Evolutionary conservation across 306 rosid species (phyloP).

Genomic region (Alnus glutinosa): DNA sequence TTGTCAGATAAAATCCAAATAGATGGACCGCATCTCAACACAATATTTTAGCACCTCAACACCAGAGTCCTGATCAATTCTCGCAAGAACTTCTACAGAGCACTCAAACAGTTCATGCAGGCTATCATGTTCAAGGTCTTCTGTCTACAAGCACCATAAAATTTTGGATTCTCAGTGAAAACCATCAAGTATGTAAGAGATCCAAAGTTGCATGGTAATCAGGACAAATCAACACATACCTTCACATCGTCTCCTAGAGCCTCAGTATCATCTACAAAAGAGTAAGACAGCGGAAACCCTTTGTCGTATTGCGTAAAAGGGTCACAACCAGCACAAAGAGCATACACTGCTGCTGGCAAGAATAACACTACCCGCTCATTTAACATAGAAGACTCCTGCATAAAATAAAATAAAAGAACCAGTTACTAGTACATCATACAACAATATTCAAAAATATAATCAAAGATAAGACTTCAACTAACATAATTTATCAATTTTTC

Average conservation of each 20-base stretch:
- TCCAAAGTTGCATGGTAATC: slow-evolving; percentile 14
- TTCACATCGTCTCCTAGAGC: slow-evolving; percentile 46
- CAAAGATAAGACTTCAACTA: background rate
- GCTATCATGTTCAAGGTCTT: slow-evolving; percentile 51
- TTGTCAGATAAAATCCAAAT: slow-evolving; percentile 15
- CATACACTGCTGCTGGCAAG: slow-evolving; percentile 74
- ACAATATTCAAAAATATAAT: background rate
- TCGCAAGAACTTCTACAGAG: slow-evolving; percentile 69
- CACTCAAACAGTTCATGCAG: slow-evolving; percentile 64
- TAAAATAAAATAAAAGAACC: slow-evolving; percentile 3
- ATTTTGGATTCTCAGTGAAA: slow-evolving; percentile 18
- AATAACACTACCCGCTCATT: slow-evolving; percentile 57
- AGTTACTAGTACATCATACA: slow-evolving; percentile 1
- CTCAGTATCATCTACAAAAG: slow-evolving; percentile 42
- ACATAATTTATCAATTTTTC: background rate
- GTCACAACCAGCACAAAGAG: slow-evolving; percentile 77
- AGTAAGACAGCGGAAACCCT: slow-evolving; percentile 36
- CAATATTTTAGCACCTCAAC: slow-evolving; percentile 56
- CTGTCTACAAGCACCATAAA: slow-evolving; percentile 52
- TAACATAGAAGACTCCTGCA: slow-evolving; percentile 56
- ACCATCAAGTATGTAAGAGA: slow-evolving; percentile 15
- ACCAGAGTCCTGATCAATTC: slow-evolving; percentile 48
- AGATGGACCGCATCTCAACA: slow-evolving; percentile 21
- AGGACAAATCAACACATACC: slow-evolving; percentile 39
- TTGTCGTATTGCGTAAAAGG: slow-evolving; percentile 48